Percentiles rank a stretch among this genome's conserved stretches.
Conservation (phyloP, 345 rosid genomes). For the Salix caprea region DNA sequence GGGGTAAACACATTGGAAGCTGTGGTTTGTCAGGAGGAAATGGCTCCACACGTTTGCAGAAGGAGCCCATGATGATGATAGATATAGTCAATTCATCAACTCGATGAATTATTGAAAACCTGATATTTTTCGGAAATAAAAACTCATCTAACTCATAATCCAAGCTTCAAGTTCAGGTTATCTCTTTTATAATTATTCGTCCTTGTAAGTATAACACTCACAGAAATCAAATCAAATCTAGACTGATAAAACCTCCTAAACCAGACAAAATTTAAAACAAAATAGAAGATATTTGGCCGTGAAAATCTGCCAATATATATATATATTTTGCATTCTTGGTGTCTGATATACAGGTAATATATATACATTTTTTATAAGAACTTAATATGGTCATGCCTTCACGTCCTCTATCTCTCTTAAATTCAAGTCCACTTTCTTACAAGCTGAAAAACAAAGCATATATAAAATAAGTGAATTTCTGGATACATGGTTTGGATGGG, state of each 20-base stretch:
- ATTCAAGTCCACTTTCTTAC: constrained; percentile 14
- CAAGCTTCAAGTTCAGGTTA: too few species aligned
- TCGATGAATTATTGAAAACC: too few species aligned
- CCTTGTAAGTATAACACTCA: too few species aligned
- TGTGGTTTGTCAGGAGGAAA: background rate
- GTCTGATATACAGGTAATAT: background rate
- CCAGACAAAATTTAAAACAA: background rate
- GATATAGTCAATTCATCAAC: too few species aligned
- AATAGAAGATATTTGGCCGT: background rate
- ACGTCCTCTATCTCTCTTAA: constrained; percentile 23
- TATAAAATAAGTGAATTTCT: background rate
- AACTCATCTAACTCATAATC: too few species aligned
- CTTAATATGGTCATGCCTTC: constrained; percentile 25
- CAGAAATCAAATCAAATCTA: background rate
- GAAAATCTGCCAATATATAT: background rate
- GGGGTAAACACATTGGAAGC: background rate
- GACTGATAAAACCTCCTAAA: too few species aligned
- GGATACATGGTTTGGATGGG: background rate
- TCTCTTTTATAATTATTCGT: too few species aligned
- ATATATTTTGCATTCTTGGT: background rate
- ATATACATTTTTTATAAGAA: background rate
- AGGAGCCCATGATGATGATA: too few species aligned
- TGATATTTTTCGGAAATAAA: too few species aligned
- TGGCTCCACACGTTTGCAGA: background rate
- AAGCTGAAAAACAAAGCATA: background rate